phyloP scores from a whole-genome alignment of 768 basidiomycete species.

The Tulasnella sp. region DNA sequence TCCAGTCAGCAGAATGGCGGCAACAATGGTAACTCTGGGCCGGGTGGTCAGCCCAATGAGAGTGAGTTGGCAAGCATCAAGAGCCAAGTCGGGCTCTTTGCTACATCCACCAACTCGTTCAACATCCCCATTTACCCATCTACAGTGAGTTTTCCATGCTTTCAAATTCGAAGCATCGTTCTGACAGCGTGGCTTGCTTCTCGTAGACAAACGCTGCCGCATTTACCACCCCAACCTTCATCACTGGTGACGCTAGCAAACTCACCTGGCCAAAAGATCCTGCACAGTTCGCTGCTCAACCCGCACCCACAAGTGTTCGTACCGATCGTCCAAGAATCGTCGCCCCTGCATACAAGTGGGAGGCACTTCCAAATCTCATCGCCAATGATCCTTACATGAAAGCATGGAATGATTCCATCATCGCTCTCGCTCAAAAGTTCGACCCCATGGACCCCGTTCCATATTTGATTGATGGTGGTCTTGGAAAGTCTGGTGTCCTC shows the following conservation, averaged over 20 bases:
- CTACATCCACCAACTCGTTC: constrained; percentile 69
- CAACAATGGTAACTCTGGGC: constrained; percentile 20
- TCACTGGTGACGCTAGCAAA: constrained; percentile 34
- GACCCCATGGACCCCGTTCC: constrained; percentile 45
- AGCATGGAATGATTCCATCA: constrained; percentile 83
- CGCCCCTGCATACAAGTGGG: constrained; percentile 87
- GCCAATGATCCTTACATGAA: constrained; percentile 70
- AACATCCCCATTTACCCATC: constrained; percentile 79
- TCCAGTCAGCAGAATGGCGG: constrained; percentile 16
- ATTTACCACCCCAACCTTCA: constrained; percentile 60
- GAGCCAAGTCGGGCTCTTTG: constrained; percentile 48
- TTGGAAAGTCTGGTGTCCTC: constrained; percentile 63
- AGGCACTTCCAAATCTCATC: constrained; percentile 64
- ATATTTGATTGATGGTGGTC: constrained; percentile 62
- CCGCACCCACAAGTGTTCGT: constrained; percentile 47
- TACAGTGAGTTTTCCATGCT: constrained; percentile 54
- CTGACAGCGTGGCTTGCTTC: constrained; percentile 4
- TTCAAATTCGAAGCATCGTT: background rate
- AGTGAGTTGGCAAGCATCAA: constrained; percentile 43
- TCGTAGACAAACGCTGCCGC: constrained; percentile 59
- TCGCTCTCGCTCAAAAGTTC: constrained; percentile 74
- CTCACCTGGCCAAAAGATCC: constrained; percentile 78
- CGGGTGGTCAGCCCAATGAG: constrained; percentile 33
- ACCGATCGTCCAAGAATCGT: constrained; percentile 80
- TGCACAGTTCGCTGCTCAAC: constrained; percentile 52